A percentile compares a stretch with the other conserved stretches of the same genome.
phyloP scores from a whole-genome alignment of 345 rosid genomes.

The Aegle marmelos region DNA sequence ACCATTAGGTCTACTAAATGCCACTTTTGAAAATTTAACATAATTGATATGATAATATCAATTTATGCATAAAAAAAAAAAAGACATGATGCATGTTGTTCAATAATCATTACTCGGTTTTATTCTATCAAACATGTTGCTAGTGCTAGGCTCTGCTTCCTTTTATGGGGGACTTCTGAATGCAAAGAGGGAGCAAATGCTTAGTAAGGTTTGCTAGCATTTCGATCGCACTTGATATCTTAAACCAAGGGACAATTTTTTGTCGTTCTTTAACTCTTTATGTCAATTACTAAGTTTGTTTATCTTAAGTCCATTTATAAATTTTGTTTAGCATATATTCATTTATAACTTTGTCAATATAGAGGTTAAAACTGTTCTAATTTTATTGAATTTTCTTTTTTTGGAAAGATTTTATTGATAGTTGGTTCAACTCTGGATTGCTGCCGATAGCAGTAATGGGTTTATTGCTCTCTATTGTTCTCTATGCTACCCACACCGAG shows the following conservation, averaged over 20 bases:
- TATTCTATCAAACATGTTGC: slow-evolving; percentile 53
- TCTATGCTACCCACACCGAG: slow-evolving; percentile 47
- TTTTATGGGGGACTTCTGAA: slow-evolving; percentile 48
- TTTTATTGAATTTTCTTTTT: no score
- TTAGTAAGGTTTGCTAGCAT: slow-evolving; percentile 32
- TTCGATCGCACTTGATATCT: neutral
- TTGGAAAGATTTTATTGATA: no score
- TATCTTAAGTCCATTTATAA: no score
- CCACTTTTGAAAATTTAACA: slow-evolving; percentile 53
- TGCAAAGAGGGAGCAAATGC: slow-evolving; percentile 37
- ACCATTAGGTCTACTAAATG: slow-evolving; percentile 40
- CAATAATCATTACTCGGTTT: slow-evolving; percentile 55
- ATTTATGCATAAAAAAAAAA: slow-evolving; percentile 36
- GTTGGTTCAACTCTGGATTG: slow-evolving; percentile 41
- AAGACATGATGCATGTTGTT: slow-evolving; percentile 47
- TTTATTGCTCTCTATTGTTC: slow-evolving; percentile 45
- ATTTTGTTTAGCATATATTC: no score
- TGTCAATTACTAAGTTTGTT: no score
- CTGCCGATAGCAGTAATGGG: slow-evolving; percentile 53
- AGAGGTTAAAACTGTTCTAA: neutral
- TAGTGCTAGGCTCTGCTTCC: slow-evolving; percentile 56
- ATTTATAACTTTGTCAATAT: neutral
- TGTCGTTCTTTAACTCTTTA: neutral
- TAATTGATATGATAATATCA: slow-evolving; percentile 55
- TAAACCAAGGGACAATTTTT: neutral